phyloP scores from a whole-genome alignment of 2,329 filamentous ascomycete species.

The Pleoardoris graminearum region DNA sequence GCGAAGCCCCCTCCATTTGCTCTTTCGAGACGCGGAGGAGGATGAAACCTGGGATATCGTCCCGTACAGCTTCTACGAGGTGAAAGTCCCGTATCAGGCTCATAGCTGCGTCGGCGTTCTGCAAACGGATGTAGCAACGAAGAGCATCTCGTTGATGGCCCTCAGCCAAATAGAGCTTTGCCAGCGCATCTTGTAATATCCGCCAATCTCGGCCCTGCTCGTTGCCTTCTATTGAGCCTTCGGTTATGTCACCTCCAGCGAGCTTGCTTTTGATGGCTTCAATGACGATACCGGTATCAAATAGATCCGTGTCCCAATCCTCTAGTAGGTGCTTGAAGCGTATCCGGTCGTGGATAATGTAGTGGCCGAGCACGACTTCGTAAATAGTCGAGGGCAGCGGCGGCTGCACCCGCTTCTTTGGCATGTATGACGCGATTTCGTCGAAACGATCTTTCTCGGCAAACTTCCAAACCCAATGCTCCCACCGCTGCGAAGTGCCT shows the following conservation, averaged over 20 bases:
- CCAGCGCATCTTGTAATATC: slow-evolving; percentile 83
- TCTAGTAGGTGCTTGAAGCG: slow-evolving; percentile 80
- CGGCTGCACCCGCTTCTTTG: slow-evolving; percentile 74
- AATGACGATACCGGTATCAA: slow-evolving; percentile 75
- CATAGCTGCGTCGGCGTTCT: slow-evolving; percentile 90
- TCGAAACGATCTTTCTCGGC: slow-evolving; percentile 84
- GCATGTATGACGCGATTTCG: slow-evolving; percentile 84
- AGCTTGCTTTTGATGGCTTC: slow-evolving; percentile 82
- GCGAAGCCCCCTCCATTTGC: slow-evolving; percentile 66
- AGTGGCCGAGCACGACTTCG: slow-evolving; percentile 86
- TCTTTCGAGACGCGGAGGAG: slow-evolving; percentile 79
- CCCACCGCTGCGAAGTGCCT: slow-evolving; percentile 79
- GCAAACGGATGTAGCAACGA: slow-evolving; percentile 83
- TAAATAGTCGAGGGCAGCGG: slow-evolving; percentile 82
- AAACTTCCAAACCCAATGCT: slow-evolving; percentile 94
- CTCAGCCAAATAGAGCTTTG: slow-evolving; percentile 79
- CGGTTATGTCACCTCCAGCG: slow-evolving; percentile 71
- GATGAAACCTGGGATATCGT: slow-evolving; percentile 89
- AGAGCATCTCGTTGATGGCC: slow-evolving; percentile 83
- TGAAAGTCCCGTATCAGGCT: slow-evolving; percentile 83
- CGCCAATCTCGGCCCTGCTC: slow-evolving; percentile 80
- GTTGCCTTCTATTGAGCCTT: slow-evolving; percentile 75
- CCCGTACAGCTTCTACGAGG: slow-evolving; percentile 83
- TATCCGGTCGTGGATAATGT: slow-evolving; percentile 75
- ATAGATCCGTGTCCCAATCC: slow-evolving; percentile 81